Percentiles rank a stretch among this genome's conserved stretches.
phyloP scores from a whole-genome alignment of 768 basidiomycete species.

The Rhizopogon salebrosus region DNA sequence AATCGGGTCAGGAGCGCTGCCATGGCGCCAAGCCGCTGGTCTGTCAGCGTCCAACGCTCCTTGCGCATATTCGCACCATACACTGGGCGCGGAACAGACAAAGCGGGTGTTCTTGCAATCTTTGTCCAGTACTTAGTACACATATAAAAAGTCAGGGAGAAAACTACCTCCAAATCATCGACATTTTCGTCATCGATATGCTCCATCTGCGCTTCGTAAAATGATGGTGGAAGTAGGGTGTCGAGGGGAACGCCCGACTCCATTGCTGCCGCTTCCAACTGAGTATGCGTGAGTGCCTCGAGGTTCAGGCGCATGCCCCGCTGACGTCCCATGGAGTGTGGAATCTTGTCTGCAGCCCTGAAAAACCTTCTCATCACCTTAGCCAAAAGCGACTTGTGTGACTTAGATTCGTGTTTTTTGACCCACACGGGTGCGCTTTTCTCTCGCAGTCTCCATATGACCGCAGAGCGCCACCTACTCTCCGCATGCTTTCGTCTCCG shows the following conservation, averaged over 20 bases:
- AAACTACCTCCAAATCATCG: not conserved
- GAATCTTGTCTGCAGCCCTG: slow-evolving; percentile 7
- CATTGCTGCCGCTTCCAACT: slow-evolving; percentile 58
- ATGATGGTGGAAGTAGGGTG: slow-evolving; percentile 40
- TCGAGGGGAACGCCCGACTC: slow-evolving; percentile 63
- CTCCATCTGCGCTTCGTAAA: slow-evolving; percentile 18
- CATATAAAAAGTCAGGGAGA: not conserved
- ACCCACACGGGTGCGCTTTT: slow-evolving; percentile 51
- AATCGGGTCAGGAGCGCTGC: slow-evolving; percentile 48
- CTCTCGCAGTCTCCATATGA: slow-evolving; percentile 59
- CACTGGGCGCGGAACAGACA: slow-evolving; percentile 12
- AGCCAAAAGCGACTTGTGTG: slow-evolving; percentile 5
- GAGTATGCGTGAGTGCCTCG: slow-evolving; percentile 46
- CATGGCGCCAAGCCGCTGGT: slow-evolving; percentile 57
- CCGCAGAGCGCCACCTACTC: slow-evolving; percentile 52
- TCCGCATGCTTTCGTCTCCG: slow-evolving; percentile 41
- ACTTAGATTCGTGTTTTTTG: not conserved
- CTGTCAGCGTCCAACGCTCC: slow-evolving; percentile 35
- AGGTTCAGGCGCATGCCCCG: slow-evolving; percentile 60
- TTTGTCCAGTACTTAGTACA: not conserved
- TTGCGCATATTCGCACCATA: slow-evolving; percentile 5
- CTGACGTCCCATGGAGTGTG: slow-evolving; percentile 3
- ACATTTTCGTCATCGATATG: not conserved
- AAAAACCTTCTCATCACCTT: slow-evolving; percentile 8
- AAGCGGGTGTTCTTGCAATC: not conserved